Conservation (phyloP, 345 rosid species). For the Bruguiera gymnorhiza region DNA sequence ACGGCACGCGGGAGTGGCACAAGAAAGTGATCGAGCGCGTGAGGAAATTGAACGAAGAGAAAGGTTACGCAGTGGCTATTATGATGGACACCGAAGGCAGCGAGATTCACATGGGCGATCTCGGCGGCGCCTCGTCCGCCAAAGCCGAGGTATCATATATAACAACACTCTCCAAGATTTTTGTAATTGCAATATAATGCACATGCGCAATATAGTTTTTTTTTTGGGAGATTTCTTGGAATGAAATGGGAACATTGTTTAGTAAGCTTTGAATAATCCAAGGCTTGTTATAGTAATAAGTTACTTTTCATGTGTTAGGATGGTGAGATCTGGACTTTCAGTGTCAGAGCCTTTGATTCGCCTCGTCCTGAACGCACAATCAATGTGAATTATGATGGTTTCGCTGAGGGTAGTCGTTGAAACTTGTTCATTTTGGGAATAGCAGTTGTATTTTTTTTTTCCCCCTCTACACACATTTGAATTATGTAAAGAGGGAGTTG, state of each 20-base stretch:
- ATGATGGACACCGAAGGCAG: conserved; percentile 99
- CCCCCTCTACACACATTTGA: not conserved
- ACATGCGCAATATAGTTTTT: not conserved
- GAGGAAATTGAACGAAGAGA: conserved; percentile 85
- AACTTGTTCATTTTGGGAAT: not conserved
- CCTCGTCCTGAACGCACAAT: conserved; percentile 77
- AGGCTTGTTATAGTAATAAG: not conserved
- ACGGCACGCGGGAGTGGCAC: conserved; percentile 95
- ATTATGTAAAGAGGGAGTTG: not conserved
- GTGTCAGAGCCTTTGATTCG: conserved; percentile 76
- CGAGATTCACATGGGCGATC: conserved; percentile 98
- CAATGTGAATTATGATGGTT: conserved; percentile 91
- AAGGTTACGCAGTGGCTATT: conserved; percentile 92
- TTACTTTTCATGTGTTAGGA: conserved; percentile 42
- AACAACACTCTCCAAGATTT: too few relatives aligned
- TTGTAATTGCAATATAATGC: too few relatives aligned
- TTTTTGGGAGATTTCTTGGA: not conserved
- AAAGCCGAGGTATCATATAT: conserved; percentile 67
- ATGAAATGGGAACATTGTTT: too few relatives aligned
- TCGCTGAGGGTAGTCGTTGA: conserved; percentile 70
- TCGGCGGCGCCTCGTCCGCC: conserved; percentile 80
- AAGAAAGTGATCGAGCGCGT: conserved; percentile 71
- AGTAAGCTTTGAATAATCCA: not conserved
- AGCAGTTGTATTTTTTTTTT: not conserved
- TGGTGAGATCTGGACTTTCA: conserved; percentile 97